Conservation (phyloP, 805 yeast genomes). For the Teunomyces funiuensis region DNA sequence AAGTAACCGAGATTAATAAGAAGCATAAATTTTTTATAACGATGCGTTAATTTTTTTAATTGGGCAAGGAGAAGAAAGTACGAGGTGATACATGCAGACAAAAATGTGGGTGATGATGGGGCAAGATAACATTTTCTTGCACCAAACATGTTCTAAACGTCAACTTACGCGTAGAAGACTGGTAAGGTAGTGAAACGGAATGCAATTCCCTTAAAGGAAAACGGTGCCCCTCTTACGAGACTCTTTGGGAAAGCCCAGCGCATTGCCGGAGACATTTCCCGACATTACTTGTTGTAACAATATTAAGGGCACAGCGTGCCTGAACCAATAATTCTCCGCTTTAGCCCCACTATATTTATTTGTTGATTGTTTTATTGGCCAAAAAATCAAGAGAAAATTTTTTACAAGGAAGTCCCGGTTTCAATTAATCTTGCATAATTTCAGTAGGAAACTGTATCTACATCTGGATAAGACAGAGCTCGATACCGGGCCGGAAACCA, state of each 20-base stretch:
- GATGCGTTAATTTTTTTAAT: constrained; percentile 5
- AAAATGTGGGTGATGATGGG: background rate
- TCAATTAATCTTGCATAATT: constrained; percentile 3
- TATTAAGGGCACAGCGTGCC: background rate
- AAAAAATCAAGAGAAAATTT: background rate
- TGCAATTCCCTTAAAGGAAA: background rate
- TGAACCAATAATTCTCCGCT: constrained; percentile 3
- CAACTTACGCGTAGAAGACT: background rate
- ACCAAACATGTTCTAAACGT: background rate
- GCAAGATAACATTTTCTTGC: too few relatives aligned
- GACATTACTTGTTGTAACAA: background rate
- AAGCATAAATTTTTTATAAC: background rate
- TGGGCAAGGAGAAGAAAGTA: background rate
- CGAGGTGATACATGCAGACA: background rate
- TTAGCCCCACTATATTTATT: constrained; percentile 2
- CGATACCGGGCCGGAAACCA: background rate
- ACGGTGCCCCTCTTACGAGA: background rate
- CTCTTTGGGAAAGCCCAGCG: background rate
- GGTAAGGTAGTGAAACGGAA: background rate
- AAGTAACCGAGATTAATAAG: background rate
- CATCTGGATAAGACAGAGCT: constrained; percentile 2
- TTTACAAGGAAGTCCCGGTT: constrained; percentile 1
- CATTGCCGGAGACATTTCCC: background rate
- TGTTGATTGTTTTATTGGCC: constrained; percentile 3
- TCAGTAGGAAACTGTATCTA: background rate